Base-by-base conservation (phyloP, 495 filamentous ascomycete genomes). In the Terfezia claveryi region DNA sequence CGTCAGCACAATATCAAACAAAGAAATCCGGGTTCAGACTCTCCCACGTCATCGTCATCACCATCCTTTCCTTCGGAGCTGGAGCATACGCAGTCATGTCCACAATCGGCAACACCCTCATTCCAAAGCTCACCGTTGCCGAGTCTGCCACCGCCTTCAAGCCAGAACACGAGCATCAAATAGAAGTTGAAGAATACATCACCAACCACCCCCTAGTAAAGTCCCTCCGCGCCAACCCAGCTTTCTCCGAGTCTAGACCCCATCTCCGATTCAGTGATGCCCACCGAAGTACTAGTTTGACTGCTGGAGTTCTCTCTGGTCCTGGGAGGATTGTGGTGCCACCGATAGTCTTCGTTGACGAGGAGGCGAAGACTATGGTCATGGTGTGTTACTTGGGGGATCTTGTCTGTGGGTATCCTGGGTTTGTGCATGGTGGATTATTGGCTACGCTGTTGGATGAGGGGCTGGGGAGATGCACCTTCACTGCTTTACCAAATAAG, bases 381-480 rank as follows among this genome's bases (percentile, higher is more conserved):
- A 77, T 81, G 23, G 75, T 96, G 16, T 74, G 78, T 52, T 91
- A 89, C 64, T 72, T 95, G 1, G 92, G 91, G 14, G 68, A 72
- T 4, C 80, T 86, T 61, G 69, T 98, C 44, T 96, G 85, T 64
- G 91, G 91, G 5, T 88, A 98, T 64, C 81, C 83, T 17, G 91
- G 89, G 2, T 84, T 96, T 56, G 72, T 98, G 2, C 91, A 98
- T 63, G 91, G 91, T 8, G 91, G 91, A 0, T 66, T 96, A 59
- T 69, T 96, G 50, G 92, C 91, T 12, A 96, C 92, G 11, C 71
- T 98, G 62, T 69, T 96, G 50, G 91, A 98, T 61, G 91, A 98
- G 68, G 20, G 86, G 0, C 68, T 96, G 37, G 91, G 84, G 55
- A 74, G 87, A 46, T 94, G 87, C 68, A 94, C 85, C 61, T 95